These are phyloP conservation scores for Vaccinium macrocarpon DNA, from an alignment of 148 eudicot species.

Conservation along the genomic window DNA sequence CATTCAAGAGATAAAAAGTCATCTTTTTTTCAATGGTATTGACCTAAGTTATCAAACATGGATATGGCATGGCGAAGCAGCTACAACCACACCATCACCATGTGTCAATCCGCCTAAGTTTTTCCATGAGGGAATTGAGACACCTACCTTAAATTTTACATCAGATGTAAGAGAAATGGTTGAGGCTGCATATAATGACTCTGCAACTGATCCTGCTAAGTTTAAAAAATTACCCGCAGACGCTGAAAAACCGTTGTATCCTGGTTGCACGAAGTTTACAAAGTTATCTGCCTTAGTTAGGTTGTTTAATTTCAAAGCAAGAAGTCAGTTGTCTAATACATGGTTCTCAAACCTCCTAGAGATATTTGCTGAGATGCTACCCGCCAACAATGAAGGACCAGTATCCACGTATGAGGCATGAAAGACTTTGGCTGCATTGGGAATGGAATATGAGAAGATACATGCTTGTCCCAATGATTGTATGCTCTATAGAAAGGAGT, in stretches of 20 bases:
- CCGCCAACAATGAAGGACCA: background rate
- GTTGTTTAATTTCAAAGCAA: background rate
- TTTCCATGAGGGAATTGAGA: too few species aligned
- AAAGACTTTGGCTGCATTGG: background rate
- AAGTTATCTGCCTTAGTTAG: background rate
- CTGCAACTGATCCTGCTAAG: background rate
- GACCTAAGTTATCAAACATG: background rate
- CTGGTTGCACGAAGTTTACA: background rate
- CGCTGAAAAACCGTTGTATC: background rate
- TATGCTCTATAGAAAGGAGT: background rate
- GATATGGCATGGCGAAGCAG: background rate
- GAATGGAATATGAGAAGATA: background rate
- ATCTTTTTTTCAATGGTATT: background rate
- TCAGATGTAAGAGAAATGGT: background rate
- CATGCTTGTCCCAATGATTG: slow-evolving; percentile 1
- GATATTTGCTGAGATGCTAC: background rate
- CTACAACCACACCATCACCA: background rate
- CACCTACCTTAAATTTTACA: background rate
- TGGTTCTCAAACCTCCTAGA: background rate
- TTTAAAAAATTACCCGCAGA: background rate
- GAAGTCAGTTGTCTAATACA: background rate
- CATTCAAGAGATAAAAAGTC: background rate
- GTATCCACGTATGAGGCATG: background rate
- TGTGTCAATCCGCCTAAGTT: background rate
- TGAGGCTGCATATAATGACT: background rate